These are phyloP conservation scores for Pascua sp. DNA, from an alignment of 1,284 basidiomycete species.

Conservation along the genomic window DNA sequence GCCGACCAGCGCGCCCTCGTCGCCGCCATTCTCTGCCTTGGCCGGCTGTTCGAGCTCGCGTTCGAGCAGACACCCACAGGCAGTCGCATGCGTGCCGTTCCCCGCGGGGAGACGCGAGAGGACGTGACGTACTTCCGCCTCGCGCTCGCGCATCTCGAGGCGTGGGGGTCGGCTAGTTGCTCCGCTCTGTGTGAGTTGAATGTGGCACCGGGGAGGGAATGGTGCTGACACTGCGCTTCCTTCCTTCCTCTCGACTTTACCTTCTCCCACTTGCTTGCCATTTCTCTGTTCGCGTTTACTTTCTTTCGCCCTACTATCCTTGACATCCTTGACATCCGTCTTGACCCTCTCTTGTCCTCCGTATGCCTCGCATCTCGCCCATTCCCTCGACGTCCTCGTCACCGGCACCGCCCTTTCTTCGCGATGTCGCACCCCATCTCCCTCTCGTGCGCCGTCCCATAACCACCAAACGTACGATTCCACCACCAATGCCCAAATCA, in stretches of 20 bases:
- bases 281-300: no score
- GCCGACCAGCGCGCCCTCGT: slow-evolving; percentile 26
- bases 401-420: no score
- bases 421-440: no score
- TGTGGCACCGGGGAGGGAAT: neutral
- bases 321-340: no score
- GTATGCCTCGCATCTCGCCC: no score
- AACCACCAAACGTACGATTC: no score
- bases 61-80: slow-evolving; percentile 4
- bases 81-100: slow-evolving; percentile 5
- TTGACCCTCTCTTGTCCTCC: no score
- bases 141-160: slow-evolving; percentile 21
- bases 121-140: slow-evolving; percentile 31
- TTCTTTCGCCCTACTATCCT: no score
- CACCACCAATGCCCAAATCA: no score
- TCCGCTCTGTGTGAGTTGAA: slow-evolving; percentile 28
- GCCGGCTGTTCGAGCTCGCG: slow-evolving; percentile 13
- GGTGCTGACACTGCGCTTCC: neutral
- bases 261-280: no score
- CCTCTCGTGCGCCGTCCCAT: no score
- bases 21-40: slow-evolving; percentile 23
- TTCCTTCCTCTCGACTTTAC: neutral
- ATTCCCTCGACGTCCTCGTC: no score
- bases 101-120: slow-evolving; percentile 14
- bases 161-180: slow-evolving; percentile 20